Percentiles rank a stretch among this genome's conserved stretches.
Evolutionary conservation across 2,329 filamentous ascomycete genomes (phyloP).

Genomic region (Calonectria crousiana): DNA sequence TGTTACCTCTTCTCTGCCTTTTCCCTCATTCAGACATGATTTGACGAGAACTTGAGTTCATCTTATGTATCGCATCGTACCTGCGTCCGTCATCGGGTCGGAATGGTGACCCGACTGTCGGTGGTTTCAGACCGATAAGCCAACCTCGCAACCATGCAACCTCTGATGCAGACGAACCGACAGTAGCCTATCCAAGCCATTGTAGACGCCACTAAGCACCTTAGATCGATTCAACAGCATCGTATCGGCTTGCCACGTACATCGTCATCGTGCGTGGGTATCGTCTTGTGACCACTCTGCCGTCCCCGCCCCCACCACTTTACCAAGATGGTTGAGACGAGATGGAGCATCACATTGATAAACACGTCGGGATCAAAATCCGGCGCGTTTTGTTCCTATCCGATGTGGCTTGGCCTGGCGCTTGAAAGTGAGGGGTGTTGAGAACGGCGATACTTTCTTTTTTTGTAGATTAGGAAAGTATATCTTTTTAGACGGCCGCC

Average conservation of each 20-base stretch:
- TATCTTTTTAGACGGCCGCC: constrained; percentile 10
- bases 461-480: constrained; percentile 1
- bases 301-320: constrained; percentile 26
- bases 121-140: not conserved
- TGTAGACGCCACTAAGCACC: not conserved
- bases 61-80: constrained; percentile 14
- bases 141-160: constrained; percentile 12
- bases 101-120: constrained; percentile 29
- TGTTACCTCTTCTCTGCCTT: not conserved
- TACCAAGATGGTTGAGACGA: constrained; percentile 2
- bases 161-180: not conserved
- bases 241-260: constrained; percentile 6
- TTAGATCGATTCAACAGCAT: constrained; percentile 8
- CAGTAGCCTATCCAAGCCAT: constrained; percentile 21
- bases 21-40: not conserved
- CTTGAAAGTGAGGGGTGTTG: not conserved
- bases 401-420: not conserved
- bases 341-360: constrained; percentile 16
- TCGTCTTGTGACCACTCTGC: constrained; percentile 25
- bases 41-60: not conserved
- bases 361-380: constrained; percentile 2
- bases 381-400: constrained; percentile 1
- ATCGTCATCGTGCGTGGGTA: constrained; percentile 28
- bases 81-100: constrained; percentile 19
- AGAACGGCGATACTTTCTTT: not conserved